A percentile compares a stretch with the other conserved stretches of the same genome.
phyloP scores from a whole-genome alignment of 176 grass and related monocot genomes.

The Aegilops speltoides region DNA sequence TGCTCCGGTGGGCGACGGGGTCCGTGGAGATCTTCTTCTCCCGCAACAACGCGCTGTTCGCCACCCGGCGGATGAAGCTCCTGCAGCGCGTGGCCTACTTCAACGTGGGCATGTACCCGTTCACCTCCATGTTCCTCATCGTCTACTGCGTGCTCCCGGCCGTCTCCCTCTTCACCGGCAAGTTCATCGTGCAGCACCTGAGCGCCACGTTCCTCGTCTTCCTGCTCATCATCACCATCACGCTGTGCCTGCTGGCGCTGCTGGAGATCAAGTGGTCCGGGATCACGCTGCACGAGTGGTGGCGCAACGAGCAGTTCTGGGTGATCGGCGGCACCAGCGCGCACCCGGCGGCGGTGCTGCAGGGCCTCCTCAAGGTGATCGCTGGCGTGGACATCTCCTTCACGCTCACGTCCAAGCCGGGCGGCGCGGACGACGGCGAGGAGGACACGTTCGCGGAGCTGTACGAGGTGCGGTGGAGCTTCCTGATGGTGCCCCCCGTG shows the following conservation, averaged over 20 bases:
- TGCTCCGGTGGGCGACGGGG: conserved; percentile 95
- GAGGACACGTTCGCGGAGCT: conserved; percentile 76
- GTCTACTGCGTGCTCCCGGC: conserved; percentile 91
- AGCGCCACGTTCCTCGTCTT: conserved; percentile 69
- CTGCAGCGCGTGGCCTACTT: conserved; percentile 86
- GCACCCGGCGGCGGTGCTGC: conserved; percentile 79
- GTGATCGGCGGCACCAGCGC: conserved; percentile 90
- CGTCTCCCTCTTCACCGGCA: conserved; percentile 82
- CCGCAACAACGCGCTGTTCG: conserved; percentile 83
- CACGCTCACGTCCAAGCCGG: conserved; percentile 75
- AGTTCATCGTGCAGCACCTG: conserved; percentile 85
- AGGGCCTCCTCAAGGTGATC: conserved; percentile 90
- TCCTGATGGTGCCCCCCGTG: conserved; percentile 84
- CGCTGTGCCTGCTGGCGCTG: conserved; percentile 78
- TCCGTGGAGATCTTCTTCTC: conserved; percentile 99
- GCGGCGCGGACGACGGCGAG: conserved; percentile 36
- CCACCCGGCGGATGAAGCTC: conserved; percentile 82
- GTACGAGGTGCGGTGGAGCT: conserved; percentile 83
- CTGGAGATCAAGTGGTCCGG: conserved; percentile 97
- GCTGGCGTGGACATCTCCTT: conserved; percentile 95
- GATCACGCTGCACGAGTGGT: conserved; percentile 95
- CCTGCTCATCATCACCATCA: conserved; percentile 73
- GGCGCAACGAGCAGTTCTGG: conserved; percentile 99
- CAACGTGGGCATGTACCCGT: conserved; percentile 92
- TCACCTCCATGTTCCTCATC: conserved; percentile 85